These are phyloP conservation scores for Eucalyptus decipiens DNA, from an alignment of 345 rosid genomes.

Conservation along the genomic window DNA sequence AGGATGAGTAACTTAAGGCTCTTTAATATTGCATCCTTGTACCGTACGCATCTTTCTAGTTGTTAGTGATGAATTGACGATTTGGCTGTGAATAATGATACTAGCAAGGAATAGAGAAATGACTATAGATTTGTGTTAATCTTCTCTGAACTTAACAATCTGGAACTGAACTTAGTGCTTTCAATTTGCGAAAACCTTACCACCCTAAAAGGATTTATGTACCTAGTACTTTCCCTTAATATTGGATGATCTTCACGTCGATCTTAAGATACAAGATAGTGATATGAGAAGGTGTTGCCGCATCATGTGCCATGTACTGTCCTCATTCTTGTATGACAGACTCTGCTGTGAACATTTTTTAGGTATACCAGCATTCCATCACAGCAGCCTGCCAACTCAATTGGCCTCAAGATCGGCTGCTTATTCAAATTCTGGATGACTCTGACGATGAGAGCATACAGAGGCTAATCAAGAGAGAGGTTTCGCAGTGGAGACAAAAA, in stretches of 20 bases:
- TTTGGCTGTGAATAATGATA: neutral
- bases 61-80: neutral
- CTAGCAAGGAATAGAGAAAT: neutral
- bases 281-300: neutral
- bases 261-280: neutral
- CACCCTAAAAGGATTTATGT: neutral
- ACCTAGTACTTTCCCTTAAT: neutral
- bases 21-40: neutral
- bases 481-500: neutral
- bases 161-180: neutral
- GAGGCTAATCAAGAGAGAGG: conserved; percentile 3
- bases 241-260: neutral
- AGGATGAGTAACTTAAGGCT: neutral
- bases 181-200: neutral
- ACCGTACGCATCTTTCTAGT: neutral
- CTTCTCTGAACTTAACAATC: neutral
- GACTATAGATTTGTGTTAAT: neutral
- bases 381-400: conserved; percentile 3
- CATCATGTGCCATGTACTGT: neutral
- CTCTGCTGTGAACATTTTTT: neutral
- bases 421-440: conserved; percentile 13
- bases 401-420: conserved; percentile 6
- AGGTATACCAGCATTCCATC: conserved; percentile 13
- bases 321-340: neutral
- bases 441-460: conserved; percentile 1